Conservation (phyloP, 306 rosid species). For the Trifolium fragiferum region DNA sequence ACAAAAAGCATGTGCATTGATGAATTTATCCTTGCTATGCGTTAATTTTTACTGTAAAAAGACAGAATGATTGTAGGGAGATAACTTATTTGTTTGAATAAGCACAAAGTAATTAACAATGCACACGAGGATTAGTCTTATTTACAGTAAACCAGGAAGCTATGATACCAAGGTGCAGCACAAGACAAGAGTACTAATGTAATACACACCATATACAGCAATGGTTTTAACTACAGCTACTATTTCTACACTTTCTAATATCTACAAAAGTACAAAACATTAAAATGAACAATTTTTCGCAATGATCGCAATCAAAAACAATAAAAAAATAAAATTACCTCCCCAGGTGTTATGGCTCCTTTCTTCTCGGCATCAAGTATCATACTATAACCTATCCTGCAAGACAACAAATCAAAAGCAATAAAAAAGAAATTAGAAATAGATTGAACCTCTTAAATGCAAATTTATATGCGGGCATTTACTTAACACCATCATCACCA, state of each 20-base stretch:
- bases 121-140: not conserved
- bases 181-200: not conserved
- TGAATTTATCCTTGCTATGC: slow-evolving; percentile 4
- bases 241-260: slow-evolving; percentile 1
- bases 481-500: no score
- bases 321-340: slow-evolving; percentile 37
- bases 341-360: slow-evolving; percentile 89
- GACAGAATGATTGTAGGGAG: not conserved
- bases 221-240: not conserved
- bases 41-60: not conserved
- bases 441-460: not conserved
- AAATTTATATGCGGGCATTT: no score
- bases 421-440: not conserved
- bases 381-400: slow-evolving; percentile 96
- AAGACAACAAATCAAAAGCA: slow-evolving; percentile 41
- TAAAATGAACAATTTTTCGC: not conserved
- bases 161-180: not conserved
- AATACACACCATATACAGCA: slow-evolving; percentile 3
- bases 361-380: slow-evolving; percentile 86
- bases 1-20: not conserved
- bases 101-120: slow-evolving; percentile 14
- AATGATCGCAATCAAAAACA: not conserved
- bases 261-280: not conserved
- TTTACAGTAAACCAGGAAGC: slow-evolving; percentile 12
- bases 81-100: slow-evolving; percentile 1